A percentile compares a stretch with the other conserved stretches of the same genome.
phyloP scores from a whole-genome alignment of 1,284 basidiomycete species.

The Fomitopsis palustris region DNA sequence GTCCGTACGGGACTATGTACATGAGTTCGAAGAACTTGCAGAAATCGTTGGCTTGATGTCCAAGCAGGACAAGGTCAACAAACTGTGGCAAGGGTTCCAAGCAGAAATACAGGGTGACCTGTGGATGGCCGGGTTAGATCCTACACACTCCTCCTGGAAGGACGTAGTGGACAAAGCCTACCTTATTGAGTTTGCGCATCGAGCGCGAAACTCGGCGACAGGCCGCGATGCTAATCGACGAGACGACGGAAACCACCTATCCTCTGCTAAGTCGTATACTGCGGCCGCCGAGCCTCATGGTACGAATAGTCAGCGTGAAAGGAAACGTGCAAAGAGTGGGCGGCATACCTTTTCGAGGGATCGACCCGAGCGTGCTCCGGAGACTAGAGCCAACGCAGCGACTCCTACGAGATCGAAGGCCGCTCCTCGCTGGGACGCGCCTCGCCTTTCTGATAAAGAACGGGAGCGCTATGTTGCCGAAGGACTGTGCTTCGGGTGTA shows the following conservation, averaged over 20 bases:
- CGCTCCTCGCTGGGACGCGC: neutral
- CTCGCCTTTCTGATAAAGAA: slow-evolving; percentile 2
- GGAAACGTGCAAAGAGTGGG: too few species aligned
- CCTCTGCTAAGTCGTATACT: too few species aligned
- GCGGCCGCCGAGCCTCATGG: too few species aligned
- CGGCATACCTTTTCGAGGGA: too few species aligned
- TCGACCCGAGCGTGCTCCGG: neutral
- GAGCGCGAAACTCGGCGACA: too few species aligned
- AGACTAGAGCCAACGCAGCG: neutral
- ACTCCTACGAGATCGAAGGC: too few species aligned
- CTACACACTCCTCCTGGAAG: slow-evolving; percentile 11
- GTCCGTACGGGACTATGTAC: slow-evolving; percentile 23
- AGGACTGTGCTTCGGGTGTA: slow-evolving; percentile 3
- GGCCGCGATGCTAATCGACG: too few species aligned
- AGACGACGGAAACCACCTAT: too few species aligned
- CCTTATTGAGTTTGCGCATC: slow-evolving; percentile 15
- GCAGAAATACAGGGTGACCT: slow-evolving; percentile 26
- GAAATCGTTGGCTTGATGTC: slow-evolving; percentile 28
- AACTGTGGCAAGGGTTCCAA: slow-evolving; percentile 32
- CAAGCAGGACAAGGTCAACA: slow-evolving; percentile 28
- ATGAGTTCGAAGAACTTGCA: slow-evolving; percentile 30
- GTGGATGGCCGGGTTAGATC: slow-evolving; percentile 26
- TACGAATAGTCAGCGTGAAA: too few species aligned
- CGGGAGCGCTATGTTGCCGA: neutral
- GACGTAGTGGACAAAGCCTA: slow-evolving; percentile 13